Percentiles rank a stretch among this genome's conserved stretches.
phyloP scores from a whole-genome alignment of 805 yeast species.

The Pichia eremophila region DNA sequence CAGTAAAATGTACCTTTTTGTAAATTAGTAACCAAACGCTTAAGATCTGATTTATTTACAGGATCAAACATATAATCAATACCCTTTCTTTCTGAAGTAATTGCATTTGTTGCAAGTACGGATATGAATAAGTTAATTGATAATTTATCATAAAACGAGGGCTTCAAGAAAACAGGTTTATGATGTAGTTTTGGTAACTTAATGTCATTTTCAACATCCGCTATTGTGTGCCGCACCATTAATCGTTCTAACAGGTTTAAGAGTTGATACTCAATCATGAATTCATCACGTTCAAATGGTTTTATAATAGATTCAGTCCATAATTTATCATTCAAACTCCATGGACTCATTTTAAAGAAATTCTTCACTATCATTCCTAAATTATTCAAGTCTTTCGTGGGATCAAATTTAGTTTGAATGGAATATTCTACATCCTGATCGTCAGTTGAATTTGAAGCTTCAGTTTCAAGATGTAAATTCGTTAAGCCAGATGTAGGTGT shows the following conservation, averaged over 20 bases:
- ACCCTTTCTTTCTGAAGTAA: conserved; percentile 59
- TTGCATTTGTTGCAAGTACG: conserved; percentile 63
- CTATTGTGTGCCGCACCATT: conserved; percentile 47
- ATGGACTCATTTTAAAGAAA: conserved; percentile 52
- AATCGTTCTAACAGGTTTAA: conserved; percentile 35
- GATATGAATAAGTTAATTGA: conserved; percentile 58
- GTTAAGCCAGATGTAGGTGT: conserved; percentile 70
- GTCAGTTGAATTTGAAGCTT: conserved; percentile 5
- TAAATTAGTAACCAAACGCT: conserved; percentile 49
- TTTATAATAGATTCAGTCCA: conserved; percentile 40
- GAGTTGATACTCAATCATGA: conserved; percentile 35
- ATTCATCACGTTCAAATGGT: conserved; percentile 35
- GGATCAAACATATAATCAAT: conserved; percentile 67
- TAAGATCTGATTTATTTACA: conserved; percentile 41
- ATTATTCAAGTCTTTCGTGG: conserved; percentile 42
- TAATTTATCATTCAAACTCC: conserved; percentile 34
- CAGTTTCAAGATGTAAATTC: conserved; percentile 37
- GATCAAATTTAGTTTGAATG: conserved; percentile 41
- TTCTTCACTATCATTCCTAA: conserved; percentile 44
- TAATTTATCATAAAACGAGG: conserved; percentile 52
- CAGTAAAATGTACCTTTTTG: conserved; percentile 65
- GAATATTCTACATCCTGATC: conserved; percentile 26
- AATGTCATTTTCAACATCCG: conserved; percentile 47
- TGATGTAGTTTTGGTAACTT: conserved; percentile 51
- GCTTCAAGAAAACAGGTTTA: conserved; percentile 47